Conservation (phyloP, 75 land plant genomes). For the Pinus taeda region DNA sequence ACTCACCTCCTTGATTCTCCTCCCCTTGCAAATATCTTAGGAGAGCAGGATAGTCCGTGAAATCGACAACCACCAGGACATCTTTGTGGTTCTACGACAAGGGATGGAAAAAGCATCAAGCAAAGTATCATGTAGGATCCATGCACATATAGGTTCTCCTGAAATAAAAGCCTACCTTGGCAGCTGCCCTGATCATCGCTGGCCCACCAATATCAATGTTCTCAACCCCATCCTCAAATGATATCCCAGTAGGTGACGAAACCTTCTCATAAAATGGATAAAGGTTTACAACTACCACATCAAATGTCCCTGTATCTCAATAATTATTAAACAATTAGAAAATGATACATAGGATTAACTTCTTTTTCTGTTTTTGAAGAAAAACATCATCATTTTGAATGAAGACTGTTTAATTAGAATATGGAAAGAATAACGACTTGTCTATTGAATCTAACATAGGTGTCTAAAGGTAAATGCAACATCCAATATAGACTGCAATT, state of each 20-base stretch:
- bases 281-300: slow-evolving; percentile 93
- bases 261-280: slow-evolving; percentile 96
- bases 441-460: neutral
- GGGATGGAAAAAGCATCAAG: neutral
- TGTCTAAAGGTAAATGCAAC: neutral
- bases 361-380: neutral
- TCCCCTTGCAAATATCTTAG: slow-evolving; percentile 65
- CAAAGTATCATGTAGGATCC: neutral
- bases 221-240: slow-evolving; percentile 93
- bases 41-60: slow-evolving; percentile 74
- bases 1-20: slow-evolving; percentile 31
- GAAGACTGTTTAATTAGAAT: neutral
- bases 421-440: neutral
- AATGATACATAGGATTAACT: neutral
- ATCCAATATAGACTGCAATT: neutral
- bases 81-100: slow-evolving; percentile 88
- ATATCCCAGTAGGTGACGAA: slow-evolving; percentile 47
- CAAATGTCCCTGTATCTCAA: slow-evolving; percentile 74
- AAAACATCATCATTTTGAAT: neutral
- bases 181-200: slow-evolving; percentile 98
- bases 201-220: slow-evolving; percentile 99
- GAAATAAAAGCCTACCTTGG: slow-evolving; percentile 56
- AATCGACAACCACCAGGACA: slow-evolving; percentile 93
- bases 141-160: neutral
- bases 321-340: neutral